Evolutionary conservation across 768 basidiomycete genomes (phyloP), one percentile per base, ranked within the genome.

Genomic region (Lentinula aciculospora): DNA sequence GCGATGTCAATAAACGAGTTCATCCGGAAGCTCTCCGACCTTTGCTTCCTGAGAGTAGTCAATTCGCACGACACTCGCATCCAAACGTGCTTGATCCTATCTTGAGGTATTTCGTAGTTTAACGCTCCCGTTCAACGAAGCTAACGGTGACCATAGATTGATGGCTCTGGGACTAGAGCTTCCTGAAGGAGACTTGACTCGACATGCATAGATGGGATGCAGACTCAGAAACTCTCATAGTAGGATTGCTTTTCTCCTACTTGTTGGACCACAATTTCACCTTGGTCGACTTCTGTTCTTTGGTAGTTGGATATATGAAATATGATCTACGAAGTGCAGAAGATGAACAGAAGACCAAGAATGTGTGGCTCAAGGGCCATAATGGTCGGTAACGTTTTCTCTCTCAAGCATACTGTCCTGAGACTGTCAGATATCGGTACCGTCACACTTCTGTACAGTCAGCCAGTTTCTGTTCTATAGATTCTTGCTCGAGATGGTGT

Each of bases 291-390:
- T 29, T 28, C 4, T 29, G 10, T 12, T 25, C 31, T 37, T 28
- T 21, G 23, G n/a, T 51, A 80, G 77, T 74, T 1, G 67, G 76
- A 10, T 75, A 76, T 61, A 76, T 78, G 71, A 80, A 79, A 65
- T 80, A 80, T 63, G 74, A 72, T 60, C 76, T 75, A 6, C 74
- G 75, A 27, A 66, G 72, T 3, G 62, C 69, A 23, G 76, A 76
- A 23, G 78, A 79, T 2, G 79, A 80, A 59, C 48, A 59, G 28
- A 71, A 71, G 48, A 69, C 76, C 0, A 76, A 76, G 25, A 72
- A 77, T 45, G 76, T 81, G 4, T 81, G 78, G 78, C 61, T 80
- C 25, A 80, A 81, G 58, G 79, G 79, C 3, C 80, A 80, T 54
- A 76, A 74, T 5, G 79, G 78, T 56, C 21, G 19, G 2, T 59